Evolutionary conservation across 2,329 filamentous ascomycete genomes (phyloP), one percentile per base, ranked within the genome.

Genomic region (Aspergillus sp.): DNA sequence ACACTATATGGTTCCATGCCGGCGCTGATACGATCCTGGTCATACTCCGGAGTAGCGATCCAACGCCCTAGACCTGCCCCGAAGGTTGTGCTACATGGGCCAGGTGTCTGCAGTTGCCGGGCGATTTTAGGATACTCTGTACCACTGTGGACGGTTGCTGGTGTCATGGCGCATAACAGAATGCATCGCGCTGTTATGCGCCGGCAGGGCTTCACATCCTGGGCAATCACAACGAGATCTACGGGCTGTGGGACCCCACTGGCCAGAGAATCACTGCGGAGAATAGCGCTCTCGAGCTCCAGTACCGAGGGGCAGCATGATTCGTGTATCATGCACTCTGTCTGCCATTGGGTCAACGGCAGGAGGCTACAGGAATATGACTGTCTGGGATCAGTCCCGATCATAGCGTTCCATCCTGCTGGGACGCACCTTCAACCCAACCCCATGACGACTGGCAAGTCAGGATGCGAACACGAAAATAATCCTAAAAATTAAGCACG

Each of bases 271-370:
- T 35, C 29, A 37, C 33, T 36, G 39, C 44, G 44, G 44, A 47
- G 44, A 45, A 48, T 43, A 43, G 36, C 33, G 35, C 36, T 31
- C 33, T 40, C 31, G 37, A 34, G 43, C 35, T 43, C 26, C 37
- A 30, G 33, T 34, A 30, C 27, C 42, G 40, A 39, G 36, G 39
- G n/a, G n/a, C n/a, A n/a, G n/a, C n/a, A n/a, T n/a, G n/a, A n/a
- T n/a, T 44, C 35, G 37, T 35, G 30, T 37, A 32, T 42, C 36
- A 35, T 41, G 35, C 22, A 13, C 11, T 15, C 14, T 28, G 15
- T 30, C 15, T 24, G n/a, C 24, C 12, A 14, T 14, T 24, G 10
- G 8, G 14, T 26, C 15, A 3, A 28, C 14, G 14, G 12, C 15
- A 14, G 12, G 16, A 30, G 11, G 13, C n/a, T 15, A 13, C 16